Conservation (phyloP, 140 eudicot genomes). For the Cichorium intybus region DNA sequence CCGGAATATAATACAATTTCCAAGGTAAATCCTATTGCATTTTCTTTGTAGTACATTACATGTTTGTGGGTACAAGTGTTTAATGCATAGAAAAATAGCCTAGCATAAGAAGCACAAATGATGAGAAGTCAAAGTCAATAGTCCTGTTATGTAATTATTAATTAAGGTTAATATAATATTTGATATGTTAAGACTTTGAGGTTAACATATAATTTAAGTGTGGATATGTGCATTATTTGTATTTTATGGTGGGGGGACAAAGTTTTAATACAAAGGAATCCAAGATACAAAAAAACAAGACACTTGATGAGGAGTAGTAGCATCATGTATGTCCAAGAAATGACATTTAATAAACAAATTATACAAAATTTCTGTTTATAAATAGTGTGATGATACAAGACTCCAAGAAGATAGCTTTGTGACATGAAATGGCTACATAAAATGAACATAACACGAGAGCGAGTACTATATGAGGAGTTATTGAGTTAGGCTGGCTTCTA, state of each 20-base stretch:
- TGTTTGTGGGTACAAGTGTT: conserved; percentile 2
- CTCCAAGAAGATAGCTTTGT: conserved; percentile 20
- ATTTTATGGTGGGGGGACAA: conserved; percentile 25
- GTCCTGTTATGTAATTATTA: not conserved
- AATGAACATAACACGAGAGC: not conserved
- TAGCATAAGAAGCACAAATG: not conserved
- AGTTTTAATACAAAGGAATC: conserved; percentile 31
- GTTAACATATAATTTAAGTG: not conserved
- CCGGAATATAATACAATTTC: conserved; percentile 1
- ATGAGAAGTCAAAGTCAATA: conserved; percentile 35
- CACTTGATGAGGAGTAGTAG: conserved; percentile 29
- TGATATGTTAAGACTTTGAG: conserved; percentile 15
- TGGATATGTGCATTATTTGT: conserved; percentile 28
- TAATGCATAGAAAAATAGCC: conserved; percentile 11
- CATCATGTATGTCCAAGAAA: conserved; percentile 29
- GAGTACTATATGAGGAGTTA: not conserved
- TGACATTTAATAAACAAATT: conserved; percentile 30
- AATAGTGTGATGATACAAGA: conserved; percentile 25
- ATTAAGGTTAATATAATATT: conserved; percentile 13
- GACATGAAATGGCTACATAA: conserved; percentile 4
- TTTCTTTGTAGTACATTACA: not conserved
- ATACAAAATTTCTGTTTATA: conserved; percentile 25
- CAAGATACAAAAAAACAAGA: conserved; percentile 38
- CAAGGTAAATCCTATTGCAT: not conserved
- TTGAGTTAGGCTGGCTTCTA: not conserved